These are phyloP conservation scores for Diophrys appendiculata DNA, from an alignment of 73 alveolate genomes.

Conservation along the genomic window DNA sequence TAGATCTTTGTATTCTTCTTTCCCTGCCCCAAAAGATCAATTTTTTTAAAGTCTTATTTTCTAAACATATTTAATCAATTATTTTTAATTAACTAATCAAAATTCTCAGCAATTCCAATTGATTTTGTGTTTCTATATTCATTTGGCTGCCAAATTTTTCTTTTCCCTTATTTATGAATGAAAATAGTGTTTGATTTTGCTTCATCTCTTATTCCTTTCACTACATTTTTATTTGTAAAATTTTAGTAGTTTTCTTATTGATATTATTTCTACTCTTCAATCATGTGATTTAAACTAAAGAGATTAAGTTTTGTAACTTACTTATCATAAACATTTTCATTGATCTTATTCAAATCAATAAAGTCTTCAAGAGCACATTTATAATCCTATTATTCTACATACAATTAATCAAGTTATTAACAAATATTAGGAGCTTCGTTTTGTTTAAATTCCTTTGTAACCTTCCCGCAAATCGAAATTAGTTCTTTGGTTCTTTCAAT, in stretches of 20 bases:
- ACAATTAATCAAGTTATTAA: too few species aligned
- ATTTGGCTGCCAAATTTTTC: neutral
- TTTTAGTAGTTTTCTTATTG: neutral
- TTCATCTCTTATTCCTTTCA: neutral
- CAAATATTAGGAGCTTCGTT: too few species aligned
- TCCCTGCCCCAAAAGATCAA: slow-evolving; percentile 94
- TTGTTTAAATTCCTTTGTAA: neutral
- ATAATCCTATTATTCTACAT: neutral
- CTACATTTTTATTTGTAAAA: neutral
- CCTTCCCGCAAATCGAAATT: neutral
- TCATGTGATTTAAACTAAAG: neutral
- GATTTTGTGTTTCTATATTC: neutral
- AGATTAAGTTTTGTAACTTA: too few species aligned
- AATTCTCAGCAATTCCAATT: neutral
- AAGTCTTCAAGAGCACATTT: neutral
- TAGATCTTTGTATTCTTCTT: slow-evolving; percentile 94
- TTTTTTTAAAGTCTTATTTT: slow-evolving; percentile 93
- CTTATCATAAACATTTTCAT: neutral
- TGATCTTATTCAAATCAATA: neutral
- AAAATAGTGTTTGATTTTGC: neutral
- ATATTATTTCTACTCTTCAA: neutral
- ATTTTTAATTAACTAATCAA: neutral
- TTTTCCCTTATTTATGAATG: neutral
- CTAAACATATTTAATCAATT: slow-evolving; percentile 78
- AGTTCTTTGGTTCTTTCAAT: neutral